Base-by-base conservation (phyloP, 1,284 basidiomycete species). In the Sutorius eximius region DNA sequence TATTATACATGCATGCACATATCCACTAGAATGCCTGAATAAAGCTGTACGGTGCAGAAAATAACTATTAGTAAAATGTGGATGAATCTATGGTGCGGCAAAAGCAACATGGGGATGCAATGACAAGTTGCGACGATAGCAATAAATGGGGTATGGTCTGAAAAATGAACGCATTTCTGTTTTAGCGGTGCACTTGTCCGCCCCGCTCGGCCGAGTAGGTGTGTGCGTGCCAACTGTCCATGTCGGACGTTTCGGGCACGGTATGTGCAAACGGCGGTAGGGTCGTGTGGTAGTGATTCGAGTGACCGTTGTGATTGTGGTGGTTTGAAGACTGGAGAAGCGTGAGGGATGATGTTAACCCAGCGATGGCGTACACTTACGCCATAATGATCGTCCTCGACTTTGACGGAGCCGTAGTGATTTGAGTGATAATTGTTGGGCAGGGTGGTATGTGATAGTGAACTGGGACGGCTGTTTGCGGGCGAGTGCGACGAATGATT, bases 361-460 rank as follows among this genome's bases (percentile, higher is more conserved):
- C 36, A 48, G 48, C 46, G 13, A 54, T 50, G 50, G 44, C 38
- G 58, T 57, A 59, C 47, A 71, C 81, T 65, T 66, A 85, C 84
- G 58, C 71, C 70, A 57, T 85, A 85, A 56, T 77, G 73, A 37
- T 87, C 85, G 53, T 89, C 86, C 69, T 89, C 86, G 51, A 87
- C 80, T 61, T 83, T 83, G 52, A 83, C 81, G 16, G 75, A 66
- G 9, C 71, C 71, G 57, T 82, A 80, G 56, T 78, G 76, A 51
- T 50, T 69, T 4, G 69, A 67, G 49, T 70, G 70, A 27, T 71
- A 72, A 18, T 16, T 63, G 27, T 45, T 67, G 18, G 67, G 15
- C 1, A 72, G 64, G 1, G 61, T 49, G 3, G 75, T 73, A 57
- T 69, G 72, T 16, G 73, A 68, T 50, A 77, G 56, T 20, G 75